Evolutionary conservation across 2,329 filamentous ascomycete genomes (phyloP), one percentile per base, ranked within the genome.

Genomic region (Fusarium pseudocircinatum): DNA sequence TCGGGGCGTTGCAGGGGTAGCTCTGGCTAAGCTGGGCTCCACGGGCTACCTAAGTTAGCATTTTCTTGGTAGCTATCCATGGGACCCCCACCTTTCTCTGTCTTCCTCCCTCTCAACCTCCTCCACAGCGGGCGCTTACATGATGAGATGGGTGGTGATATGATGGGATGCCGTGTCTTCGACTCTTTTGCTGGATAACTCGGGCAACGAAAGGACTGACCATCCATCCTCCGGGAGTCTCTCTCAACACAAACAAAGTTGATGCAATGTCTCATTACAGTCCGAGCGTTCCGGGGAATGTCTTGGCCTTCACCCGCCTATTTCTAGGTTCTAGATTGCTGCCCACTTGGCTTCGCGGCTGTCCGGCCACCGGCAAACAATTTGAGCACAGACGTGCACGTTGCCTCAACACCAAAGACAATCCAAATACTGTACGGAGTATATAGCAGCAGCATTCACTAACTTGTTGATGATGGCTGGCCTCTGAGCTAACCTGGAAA

Each of bases 31-130:
- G 32, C n/a, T 52, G 30, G 30, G 49, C 49, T 52, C 30, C n/a
- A 20, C 24, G 13, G 26, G 44, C 30, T 46, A 28, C 28, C 28
- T 28, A 37, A 37, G 36, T 37, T 37, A 47, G 28, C 37, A 44
- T 34, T 73, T 70, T 70, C 57, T 76, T 70, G 75, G 72, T 77
- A 73, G 61, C 66, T 69, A 66, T 62, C 61, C 67, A 44, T 61
- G 61, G 60, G 49, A 30, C 67, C 73, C 60, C 70, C 61, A 69
- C 67, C 60, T 39, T 34, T 34, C 14, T 39, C 32, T n/a, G 9
- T 34, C 24, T 28, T 37, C 20, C 34, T 28, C 34, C 13, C 34
- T 53, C 26, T 53, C 50, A 39, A 39, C 20, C n/a, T 34, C 50
- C 36, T 37, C 67, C 67, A 69, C 67, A 69, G 44, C 65, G 50